Conservation (phyloP, 805 yeast genomes). For the Wickerhamiella brachini region DNA sequence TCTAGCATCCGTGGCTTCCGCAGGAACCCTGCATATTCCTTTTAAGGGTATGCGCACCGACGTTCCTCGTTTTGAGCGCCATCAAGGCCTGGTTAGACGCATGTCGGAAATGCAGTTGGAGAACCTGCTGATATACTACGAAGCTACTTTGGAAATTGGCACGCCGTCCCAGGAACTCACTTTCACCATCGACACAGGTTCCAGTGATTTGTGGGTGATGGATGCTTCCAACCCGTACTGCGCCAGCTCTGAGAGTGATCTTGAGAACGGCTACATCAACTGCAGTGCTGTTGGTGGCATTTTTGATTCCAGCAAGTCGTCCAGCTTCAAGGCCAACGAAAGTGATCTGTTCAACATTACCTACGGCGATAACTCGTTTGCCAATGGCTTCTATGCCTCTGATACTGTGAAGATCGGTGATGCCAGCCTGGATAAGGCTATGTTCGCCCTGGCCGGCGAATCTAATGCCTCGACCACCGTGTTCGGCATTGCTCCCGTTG, state of each 20-base stretch:
- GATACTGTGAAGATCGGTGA: conserved; percentile 42
- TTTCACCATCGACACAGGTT: conserved; percentile 60
- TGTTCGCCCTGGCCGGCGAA: conserved; percentile 55
- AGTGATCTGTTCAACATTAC: conserved; percentile 19
- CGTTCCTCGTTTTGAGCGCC: neutral
- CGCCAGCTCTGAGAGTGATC: conserved; percentile 7
- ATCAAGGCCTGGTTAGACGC: neutral
- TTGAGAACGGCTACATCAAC: neutral
- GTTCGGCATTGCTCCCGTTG: conserved; percentile 23
- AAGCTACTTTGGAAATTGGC: conserved; percentile 33
- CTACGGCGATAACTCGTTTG: conserved; percentile 33
- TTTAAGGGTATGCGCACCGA: neutral
- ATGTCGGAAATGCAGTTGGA: conserved; percentile 9
- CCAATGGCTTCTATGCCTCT: conserved; percentile 39
- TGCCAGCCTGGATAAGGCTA: conserved; percentile 32
- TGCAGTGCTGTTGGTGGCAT: neutral
- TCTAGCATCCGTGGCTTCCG: neutral
- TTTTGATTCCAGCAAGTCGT: conserved; percentile 16
- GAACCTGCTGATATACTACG: conserved; percentile 20
- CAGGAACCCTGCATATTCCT: neutral
- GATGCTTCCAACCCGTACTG: conserved; percentile 34
- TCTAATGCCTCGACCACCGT: conserved; percentile 40
- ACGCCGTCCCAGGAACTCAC: conserved; percentile 39
- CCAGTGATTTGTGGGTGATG: conserved; percentile 60
- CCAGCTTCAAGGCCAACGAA: conserved; percentile 11